phyloP scores from a whole-genome alignment of 164 flowering plant species.

The Magnolia changhungtana region DNA sequence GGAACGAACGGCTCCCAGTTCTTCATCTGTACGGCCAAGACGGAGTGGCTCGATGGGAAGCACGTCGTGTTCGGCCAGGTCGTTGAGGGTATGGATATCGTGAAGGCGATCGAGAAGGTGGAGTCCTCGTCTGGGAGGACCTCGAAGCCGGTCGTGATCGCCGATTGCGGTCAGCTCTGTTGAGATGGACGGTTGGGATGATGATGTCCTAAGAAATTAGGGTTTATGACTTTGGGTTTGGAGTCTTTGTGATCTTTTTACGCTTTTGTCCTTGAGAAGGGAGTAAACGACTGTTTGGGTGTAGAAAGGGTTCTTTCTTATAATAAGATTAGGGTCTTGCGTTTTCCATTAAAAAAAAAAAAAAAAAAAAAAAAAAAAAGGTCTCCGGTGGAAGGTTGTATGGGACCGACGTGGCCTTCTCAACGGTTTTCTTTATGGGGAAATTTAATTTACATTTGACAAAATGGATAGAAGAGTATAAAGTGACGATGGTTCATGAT shows the following conservation, averaged over 20 bases:
- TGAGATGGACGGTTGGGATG: too few species aligned
- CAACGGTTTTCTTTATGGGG: too few species aligned
- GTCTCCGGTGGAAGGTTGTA: too few species aligned
- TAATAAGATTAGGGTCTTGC: neutral
- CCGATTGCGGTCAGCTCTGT: conserved; percentile 41
- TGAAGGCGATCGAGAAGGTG: conserved; percentile 40
- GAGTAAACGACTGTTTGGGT: neutral
- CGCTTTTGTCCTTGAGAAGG: neutral
- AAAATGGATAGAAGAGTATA: too few species aligned
- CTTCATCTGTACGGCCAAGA: conserved; percentile 34
- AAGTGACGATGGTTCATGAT: too few species aligned
- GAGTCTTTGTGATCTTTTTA: neutral
- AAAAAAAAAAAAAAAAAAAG: too few species aligned
- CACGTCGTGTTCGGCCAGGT: conserved; percentile 45
- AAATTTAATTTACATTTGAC: too few species aligned
- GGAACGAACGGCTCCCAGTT: conserved; percentile 31
- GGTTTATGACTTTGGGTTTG: neutral
- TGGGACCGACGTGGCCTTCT: too few species aligned
- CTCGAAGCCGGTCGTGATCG: conserved; percentile 29
- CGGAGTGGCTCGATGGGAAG: conserved; percentile 44
- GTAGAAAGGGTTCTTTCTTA: neutral
- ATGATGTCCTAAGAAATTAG: too few species aligned
- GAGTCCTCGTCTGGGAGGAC: conserved; percentile 29
- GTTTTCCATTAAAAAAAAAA: neutral
- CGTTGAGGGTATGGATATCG: conserved; percentile 40